Conservation (phyloP, 352 stramenopile genomes). For the Pilasporangium apinafurcum region DNA sequence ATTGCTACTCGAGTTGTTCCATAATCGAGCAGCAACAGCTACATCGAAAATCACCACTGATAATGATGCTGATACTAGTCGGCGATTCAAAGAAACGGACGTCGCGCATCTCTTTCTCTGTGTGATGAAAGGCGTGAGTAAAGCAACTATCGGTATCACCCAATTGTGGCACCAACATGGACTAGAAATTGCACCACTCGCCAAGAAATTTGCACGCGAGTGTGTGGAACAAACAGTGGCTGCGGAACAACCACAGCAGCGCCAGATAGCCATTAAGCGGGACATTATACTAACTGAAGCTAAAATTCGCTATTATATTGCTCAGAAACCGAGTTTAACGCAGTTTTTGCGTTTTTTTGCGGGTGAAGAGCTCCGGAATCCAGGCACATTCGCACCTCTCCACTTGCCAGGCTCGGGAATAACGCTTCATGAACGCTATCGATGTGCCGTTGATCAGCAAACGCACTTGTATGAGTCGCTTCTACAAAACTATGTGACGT, state of each 20-base stretch:
- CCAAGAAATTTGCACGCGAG: constrained; percentile 12
- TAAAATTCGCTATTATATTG: constrained; percentile 29
- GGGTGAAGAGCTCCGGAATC: constrained; percentile 56
- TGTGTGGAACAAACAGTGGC: constrained; percentile 7
- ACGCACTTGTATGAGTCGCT: constrained; percentile 32
- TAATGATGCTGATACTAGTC: too few species aligned
- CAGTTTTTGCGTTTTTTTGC: constrained; percentile 55
- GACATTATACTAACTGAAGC: constrained; percentile 11
- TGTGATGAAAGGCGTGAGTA: constrained; percentile 40
- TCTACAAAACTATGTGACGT: constrained; percentile 37
- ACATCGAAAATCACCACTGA: constrained; percentile 5
- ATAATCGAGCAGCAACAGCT: constrained; percentile 16
- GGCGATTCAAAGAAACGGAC: constrained; percentile 49
- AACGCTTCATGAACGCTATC: constrained; percentile 5
- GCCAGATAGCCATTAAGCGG: not conserved
- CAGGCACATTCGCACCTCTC: constrained; percentile 32
- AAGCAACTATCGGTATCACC: constrained; percentile 40
- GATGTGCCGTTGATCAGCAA: constrained; percentile 14
- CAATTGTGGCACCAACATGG: constrained; percentile 27
- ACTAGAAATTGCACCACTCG: constrained; percentile 9
- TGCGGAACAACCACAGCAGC: not conserved
- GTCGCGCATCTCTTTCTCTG: constrained; percentile 48
- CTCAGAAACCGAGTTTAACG: constrained; percentile 17
- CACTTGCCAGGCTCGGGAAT: constrained; percentile 8
- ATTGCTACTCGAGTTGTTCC: constrained; percentile 50